Conservation (phyloP, 306 rosid genomes). For the Datisca glomerata region DNA sequence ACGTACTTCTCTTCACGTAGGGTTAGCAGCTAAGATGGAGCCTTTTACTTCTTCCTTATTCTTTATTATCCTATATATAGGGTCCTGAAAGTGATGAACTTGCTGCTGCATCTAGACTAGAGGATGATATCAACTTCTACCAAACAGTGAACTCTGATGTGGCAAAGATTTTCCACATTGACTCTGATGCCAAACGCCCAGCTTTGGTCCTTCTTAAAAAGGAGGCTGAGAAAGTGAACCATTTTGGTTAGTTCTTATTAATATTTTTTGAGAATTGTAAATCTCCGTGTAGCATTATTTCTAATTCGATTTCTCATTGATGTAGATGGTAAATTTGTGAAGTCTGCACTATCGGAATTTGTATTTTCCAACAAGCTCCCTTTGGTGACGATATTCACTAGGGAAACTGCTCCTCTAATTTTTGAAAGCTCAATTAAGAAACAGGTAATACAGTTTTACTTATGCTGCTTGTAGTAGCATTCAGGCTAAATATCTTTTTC, state of each 20-base stretch:
- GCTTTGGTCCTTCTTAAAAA: conserved; percentile 72
- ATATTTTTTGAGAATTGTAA: conserved; percentile 1
- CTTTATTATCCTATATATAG: conserved; percentile 29
- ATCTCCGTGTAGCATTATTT: not conserved
- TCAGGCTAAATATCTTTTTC: not conserved
- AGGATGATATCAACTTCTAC: conserved; percentile 86
- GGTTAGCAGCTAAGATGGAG: no score
- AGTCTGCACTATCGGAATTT: conserved; percentile 61
- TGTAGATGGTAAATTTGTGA: conserved; percentile 67
- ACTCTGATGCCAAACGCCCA: conserved; percentile 72
- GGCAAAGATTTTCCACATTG: conserved; percentile 83
- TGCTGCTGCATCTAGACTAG: conserved; percentile 82
- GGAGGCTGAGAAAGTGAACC: conserved; percentile 71
- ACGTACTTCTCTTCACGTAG: no score
- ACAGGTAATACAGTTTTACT: conserved; percentile 45
- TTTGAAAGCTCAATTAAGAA: conserved; percentile 90
- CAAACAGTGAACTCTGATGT: conserved; percentile 83
- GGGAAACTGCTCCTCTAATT: conserved; percentile 72
- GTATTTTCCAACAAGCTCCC: conserved; percentile 84
- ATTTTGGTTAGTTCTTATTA: conserved; percentile 41
- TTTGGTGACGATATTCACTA: conserved; percentile 64
- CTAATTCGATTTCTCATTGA: conserved; percentile 9
- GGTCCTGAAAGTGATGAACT: conserved; percentile 91
- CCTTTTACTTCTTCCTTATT: conserved; percentile 6
- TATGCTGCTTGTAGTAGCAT: not conserved